Evolutionary conservation across 139 green algal genomes (phyloP), one percentile per base, ranked within the genome.

Genomic region (Chlorella ohadii): DNA sequence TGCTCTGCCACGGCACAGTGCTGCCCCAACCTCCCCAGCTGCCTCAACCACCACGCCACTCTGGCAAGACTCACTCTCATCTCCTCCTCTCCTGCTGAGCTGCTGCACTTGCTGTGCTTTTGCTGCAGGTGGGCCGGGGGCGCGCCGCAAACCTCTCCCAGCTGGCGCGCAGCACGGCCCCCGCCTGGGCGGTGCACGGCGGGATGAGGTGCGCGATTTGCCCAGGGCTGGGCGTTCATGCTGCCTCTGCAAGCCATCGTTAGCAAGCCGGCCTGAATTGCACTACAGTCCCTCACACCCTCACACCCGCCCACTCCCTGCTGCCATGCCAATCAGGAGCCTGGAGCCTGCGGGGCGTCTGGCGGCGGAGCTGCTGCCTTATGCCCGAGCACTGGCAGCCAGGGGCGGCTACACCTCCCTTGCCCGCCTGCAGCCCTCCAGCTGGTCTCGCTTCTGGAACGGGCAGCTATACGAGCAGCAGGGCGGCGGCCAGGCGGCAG

Each of bases 391-490:
- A 27, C 63, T 85, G 1, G 61, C 70, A 0, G 65, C 36, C 16
- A 23, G 55, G 70, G 31, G 36, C 38, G 7, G 13, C 33, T 44
- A 72, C 70, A 27, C 80, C 28, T 15, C 39, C 0, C 68, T 85
- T 20, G 36, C 78, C 28, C 77, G 27, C 17, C 76, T 85, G 66
- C 81, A 74, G 80, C 86, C 86, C 6, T 13, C 68, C 2, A 38
- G 55, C 34, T 90, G 86, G 86, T 39, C 56, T 13, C 77, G 75
- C 7, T 70, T 85, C 25, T 90, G 86, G 86, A 19, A 85, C 36
- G 86, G 86, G 17, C 51, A 82, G 61, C 23, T 90, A 41, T 74
- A 66, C 51, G 78, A 78, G 51, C 59, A 64, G 64, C 38, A 28
- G 64, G 80, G n/a, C 16, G 38, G 34, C 9, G 34, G 51, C 51